Percentiles rank a stretch among this genome's conserved stretches.
phyloP scores from a whole-genome alignment of 2,329 filamentous ascomycete species.

The Verticillium klebahnii region DNA sequence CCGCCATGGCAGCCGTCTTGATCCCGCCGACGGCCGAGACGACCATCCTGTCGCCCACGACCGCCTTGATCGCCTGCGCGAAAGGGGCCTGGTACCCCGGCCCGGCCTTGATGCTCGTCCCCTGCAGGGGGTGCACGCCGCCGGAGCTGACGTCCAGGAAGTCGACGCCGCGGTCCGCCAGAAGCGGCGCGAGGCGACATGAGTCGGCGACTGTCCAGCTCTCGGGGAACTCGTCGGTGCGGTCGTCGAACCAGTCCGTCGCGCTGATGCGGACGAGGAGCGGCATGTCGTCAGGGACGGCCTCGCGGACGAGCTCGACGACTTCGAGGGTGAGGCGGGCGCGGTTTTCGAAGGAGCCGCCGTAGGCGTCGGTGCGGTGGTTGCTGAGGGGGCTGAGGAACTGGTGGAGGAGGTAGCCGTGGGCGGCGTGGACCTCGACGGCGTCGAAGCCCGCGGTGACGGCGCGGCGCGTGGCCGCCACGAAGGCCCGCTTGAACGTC shows the following conservation, averaged over 20 bases:
- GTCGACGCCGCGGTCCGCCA: slow-evolving; percentile 64
- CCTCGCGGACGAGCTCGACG: slow-evolving; percentile 52
- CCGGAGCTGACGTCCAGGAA: slow-evolving; percentile 59
- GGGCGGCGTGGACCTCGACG: slow-evolving; percentile 33
- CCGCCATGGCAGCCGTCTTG: slow-evolving; percentile 34
- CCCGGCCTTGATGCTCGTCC: slow-evolving; percentile 51
- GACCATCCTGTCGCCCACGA: slow-evolving; percentile 47
- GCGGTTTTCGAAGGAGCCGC: slow-evolving; percentile 40
- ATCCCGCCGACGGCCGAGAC: slow-evolving; percentile 42
- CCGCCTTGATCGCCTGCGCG: slow-evolving; percentile 61
- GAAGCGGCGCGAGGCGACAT: slow-evolving; percentile 52
- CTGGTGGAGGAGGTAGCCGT: slow-evolving; percentile 42
- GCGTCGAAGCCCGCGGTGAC: slow-evolving; percentile 60
- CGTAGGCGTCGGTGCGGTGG: slow-evolving; percentile 41
- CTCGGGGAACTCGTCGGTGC: slow-evolving; percentile 47
- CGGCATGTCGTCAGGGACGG: slow-evolving; percentile 61
- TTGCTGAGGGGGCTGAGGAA: slow-evolving; percentile 40
- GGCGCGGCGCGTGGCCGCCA: slow-evolving; percentile 46
- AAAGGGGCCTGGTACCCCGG: slow-evolving; percentile 68
- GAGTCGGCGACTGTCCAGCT: slow-evolving; percentile 42
- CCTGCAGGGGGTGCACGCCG: slow-evolving; percentile 40
- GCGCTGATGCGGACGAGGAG: slow-evolving; percentile 66
- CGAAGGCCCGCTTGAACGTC: slow-evolving; percentile 55
- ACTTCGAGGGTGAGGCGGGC: slow-evolving; percentile 35
- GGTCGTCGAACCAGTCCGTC: slow-evolving; percentile 21